These are phyloP conservation scores for Gryganskiella cystojenkinii DNA, from an alignment of 192 early-diverging fungal species.

Conservation along the genomic window DNA sequence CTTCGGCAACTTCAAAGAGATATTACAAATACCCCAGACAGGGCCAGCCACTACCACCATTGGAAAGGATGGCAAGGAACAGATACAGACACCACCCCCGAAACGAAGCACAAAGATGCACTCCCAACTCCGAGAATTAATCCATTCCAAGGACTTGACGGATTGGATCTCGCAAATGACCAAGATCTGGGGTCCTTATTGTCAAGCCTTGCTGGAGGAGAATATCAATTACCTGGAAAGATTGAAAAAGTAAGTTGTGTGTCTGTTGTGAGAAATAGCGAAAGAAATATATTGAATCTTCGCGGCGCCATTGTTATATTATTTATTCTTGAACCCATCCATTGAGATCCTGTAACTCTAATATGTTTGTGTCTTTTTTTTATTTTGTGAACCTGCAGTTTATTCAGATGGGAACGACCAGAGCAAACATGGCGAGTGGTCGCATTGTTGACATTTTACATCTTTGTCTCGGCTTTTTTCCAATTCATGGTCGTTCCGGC, in stretches of 20 bases:
- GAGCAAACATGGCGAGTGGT: conserved; percentile 45
- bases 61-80: background rate
- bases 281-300: no score
- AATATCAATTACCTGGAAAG: conserved; percentile 40
- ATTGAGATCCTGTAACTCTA: background rate
- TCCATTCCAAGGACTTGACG: conserved; percentile 45
- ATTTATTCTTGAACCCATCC: no score
- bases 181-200: conserved; percentile 47
- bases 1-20: conserved; percentile 17
- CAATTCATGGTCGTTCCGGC: conserved; percentile 27
- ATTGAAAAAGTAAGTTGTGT: conserved; percentile 29
- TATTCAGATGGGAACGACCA: conserved; percentile 44
- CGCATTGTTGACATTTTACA: conserved; percentile 28
- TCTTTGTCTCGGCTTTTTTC: conserved; percentile 32
- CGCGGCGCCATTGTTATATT: no score
- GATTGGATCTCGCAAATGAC: conserved; percentile 49
- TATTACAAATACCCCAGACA: conserved; percentile 16
- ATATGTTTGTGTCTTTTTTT: background rate
- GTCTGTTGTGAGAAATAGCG: no score
- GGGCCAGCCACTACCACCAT: no score
- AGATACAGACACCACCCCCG: background rate
- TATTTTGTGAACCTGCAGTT: conserved; percentile 10
- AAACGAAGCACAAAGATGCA: conserved; percentile 23
- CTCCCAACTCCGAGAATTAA: conserved; percentile 36
- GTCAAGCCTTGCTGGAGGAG: conserved; percentile 40